Evolutionary conservation across 75 land plant genomes (phyloP).

Genomic region (Larix kaempferi): DNA sequence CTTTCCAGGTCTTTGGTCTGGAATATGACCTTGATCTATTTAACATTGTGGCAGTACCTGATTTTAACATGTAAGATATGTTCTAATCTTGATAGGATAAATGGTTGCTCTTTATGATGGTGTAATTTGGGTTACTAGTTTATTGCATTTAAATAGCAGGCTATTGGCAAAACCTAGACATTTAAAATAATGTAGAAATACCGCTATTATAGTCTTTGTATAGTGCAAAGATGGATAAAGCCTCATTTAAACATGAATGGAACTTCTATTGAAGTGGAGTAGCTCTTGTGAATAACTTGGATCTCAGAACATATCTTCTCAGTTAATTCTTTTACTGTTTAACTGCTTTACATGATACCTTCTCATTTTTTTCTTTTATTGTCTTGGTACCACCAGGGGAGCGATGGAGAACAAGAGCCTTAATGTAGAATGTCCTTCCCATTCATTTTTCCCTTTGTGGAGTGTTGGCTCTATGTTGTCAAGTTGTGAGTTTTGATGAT

Average conservation of each 20-base stretch:
- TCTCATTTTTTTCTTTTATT: background rate
- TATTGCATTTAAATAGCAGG: background rate
- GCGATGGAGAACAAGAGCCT: conserved; percentile 99
- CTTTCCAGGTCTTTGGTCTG: conserved; percentile 84
- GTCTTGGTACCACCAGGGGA: conserved; percentile 59
- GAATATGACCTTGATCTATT: conserved; percentile 98
- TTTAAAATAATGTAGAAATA: background rate
- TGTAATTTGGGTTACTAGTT: background rate
- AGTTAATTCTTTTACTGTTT: background rate
- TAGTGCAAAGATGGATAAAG: background rate
- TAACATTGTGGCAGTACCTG: conserved; percentile 98
- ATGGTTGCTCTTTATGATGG: background rate
- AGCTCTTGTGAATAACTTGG: background rate
- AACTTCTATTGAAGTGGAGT: background rate
- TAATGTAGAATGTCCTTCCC: conserved; percentile 53
- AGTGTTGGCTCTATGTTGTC: conserved; percentile 4
- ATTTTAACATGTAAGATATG: conserved; percentile 87
- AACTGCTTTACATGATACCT: background rate
- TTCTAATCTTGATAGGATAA: background rate
- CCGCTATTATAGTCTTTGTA: too few species aligned
- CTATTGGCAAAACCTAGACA: background rate
- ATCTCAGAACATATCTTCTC: too few species aligned
- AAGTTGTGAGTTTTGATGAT: background rate
- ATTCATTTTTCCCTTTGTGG: background rate
- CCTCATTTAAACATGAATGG: background rate